Conservation (phyloP, 2,329 filamentous ascomycete species). For the Aspergillus amoenus region DNA sequence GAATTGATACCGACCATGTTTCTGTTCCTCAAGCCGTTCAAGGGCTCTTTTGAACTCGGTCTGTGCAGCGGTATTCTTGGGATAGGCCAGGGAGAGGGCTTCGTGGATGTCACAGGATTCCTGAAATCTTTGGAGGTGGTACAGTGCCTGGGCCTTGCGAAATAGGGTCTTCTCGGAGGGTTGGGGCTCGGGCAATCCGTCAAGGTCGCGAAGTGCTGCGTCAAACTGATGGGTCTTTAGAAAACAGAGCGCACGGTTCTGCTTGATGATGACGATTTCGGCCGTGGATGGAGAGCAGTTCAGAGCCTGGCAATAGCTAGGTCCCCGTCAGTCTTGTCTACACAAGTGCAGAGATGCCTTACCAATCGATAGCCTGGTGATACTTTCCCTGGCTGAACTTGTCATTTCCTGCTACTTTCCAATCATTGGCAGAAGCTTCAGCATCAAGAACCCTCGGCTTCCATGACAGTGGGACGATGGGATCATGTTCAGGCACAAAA, state of each 20-base stretch:
- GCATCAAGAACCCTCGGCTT: not conserved
- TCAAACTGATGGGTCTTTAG: slow-evolving; percentile 34
- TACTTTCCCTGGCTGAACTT: slow-evolving; percentile 12
- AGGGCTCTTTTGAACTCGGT: slow-evolving; percentile 30
- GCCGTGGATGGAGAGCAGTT: slow-evolving; percentile 32
- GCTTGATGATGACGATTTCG: slow-evolving; percentile 31
- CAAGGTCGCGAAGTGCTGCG: slow-evolving; percentile 33
- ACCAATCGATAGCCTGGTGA: slow-evolving; percentile 27
- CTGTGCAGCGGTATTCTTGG: slow-evolving; percentile 33
- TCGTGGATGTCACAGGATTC: slow-evolving; percentile 39
- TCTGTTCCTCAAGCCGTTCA: slow-evolving; percentile 19
- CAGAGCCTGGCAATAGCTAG: slow-evolving; percentile 42
- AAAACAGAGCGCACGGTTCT: slow-evolving; percentile 39
- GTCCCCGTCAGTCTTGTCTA: not conserved
- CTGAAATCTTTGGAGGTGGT: slow-evolving; percentile 41
- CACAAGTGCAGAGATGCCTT: not conserved
- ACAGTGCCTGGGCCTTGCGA: slow-evolving; percentile 48
- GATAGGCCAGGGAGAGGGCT: slow-evolving; percentile 36
- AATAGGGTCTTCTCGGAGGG: slow-evolving; percentile 47
- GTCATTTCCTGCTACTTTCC: slow-evolving; percentile 36
- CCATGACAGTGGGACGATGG: slow-evolving; percentile 45
- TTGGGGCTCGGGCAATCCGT: slow-evolving; percentile 13
- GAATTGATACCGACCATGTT: slow-evolving; percentile 23
- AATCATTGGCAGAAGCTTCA: slow-evolving; percentile 12
- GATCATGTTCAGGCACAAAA: slow-evolving; percentile 36